Conservation (phyloP, 2,329 filamentous ascomycete species). For the Beauveria varroae region DNA sequence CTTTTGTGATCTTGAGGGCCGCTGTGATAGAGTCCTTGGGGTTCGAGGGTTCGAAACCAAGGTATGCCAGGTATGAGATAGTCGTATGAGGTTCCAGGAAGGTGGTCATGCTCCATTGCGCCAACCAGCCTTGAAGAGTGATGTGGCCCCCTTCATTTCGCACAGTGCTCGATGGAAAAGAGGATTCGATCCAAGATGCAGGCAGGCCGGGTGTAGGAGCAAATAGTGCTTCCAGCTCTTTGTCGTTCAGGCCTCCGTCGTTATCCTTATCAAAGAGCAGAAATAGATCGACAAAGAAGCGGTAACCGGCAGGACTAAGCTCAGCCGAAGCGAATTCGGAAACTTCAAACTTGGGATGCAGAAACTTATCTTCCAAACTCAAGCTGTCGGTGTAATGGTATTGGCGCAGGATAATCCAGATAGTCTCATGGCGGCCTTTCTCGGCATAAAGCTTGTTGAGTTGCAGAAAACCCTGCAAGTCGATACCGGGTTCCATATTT, state of each 20-base stretch:
- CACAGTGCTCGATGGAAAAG: constrained; percentile 88
- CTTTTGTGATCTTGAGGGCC: constrained; percentile 86
- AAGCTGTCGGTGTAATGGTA: constrained; percentile 96
- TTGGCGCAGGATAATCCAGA: constrained; percentile 92
- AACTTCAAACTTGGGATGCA: constrained; percentile 91
- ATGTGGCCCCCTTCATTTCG: constrained; percentile 93
- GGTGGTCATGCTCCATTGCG: constrained; percentile 99
- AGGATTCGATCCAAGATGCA: constrained; percentile 76
- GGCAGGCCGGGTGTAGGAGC: constrained; percentile 88
- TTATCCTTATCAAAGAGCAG: constrained; percentile 95
- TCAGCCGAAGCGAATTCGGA: constrained; percentile 89
- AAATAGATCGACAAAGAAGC: constrained; percentile 96
- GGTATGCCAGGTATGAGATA: constrained; percentile 88
- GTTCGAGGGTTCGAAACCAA: constrained; percentile 82
- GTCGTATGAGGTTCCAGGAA: constrained; percentile 94
- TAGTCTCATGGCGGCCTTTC: constrained; percentile 94
- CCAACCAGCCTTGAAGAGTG: constrained; percentile 94
- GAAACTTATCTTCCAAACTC: constrained; percentile 81
- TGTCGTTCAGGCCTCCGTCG: constrained; percentile 83
- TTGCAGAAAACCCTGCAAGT: constrained; percentile 75
- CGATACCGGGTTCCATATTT: constrained; percentile 63
- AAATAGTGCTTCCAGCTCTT: constrained; percentile 80
- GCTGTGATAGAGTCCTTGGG: constrained; percentile 69
- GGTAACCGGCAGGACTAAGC: constrained; percentile 86
- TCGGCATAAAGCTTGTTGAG: constrained; percentile 95